Evolutionary conservation across 2,329 filamentous ascomycete species (phyloP).

Genomic region (Microdochium trichocladiopsis): DNA sequence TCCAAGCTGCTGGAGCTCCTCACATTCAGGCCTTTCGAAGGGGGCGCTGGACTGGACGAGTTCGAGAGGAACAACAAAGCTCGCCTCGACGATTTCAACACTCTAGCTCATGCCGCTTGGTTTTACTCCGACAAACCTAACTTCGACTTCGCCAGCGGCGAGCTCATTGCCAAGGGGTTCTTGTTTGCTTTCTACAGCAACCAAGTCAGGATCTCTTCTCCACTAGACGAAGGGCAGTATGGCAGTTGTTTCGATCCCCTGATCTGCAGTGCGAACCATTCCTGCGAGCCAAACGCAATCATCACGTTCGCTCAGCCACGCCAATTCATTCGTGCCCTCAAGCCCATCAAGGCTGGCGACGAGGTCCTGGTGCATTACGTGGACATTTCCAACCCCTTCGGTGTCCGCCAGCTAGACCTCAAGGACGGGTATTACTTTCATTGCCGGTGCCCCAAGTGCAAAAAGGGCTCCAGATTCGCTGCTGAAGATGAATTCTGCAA

Average conservation of each 20-base stretch:
- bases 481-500: constrained; percentile 30
- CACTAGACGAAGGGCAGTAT: constrained; percentile 10
- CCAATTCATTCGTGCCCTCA: constrained; percentile 33
- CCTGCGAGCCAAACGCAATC: constrained; percentile 41
- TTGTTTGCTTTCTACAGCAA: constrained; percentile 15
- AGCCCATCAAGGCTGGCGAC: constrained; percentile 36
- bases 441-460: constrained; percentile 39
- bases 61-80: constrained; percentile 9
- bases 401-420: constrained; percentile 34
- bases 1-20: constrained; percentile 8
- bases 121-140: constrained; percentile 11
- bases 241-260: constrained; percentile 17
- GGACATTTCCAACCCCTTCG: constrained; percentile 35
- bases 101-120: constrained; percentile 13
- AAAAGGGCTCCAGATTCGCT: constrained; percentile 24
- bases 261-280: constrained; percentile 34
- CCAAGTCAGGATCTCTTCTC: constrained; percentile 8
- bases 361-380: constrained; percentile 43
- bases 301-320: constrained; percentile 37
- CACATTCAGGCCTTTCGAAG: constrained; percentile 10
- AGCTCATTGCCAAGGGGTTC: constrained; percentile 8
- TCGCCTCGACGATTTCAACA: constrained; percentile 11
- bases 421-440: constrained; percentile 36
- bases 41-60: constrained; percentile 6
- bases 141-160: constrained; percentile 6